Evolutionary conservation across 306 rosid species (phyloP).

Genomic region (Adenanthera pavonina): DNA sequence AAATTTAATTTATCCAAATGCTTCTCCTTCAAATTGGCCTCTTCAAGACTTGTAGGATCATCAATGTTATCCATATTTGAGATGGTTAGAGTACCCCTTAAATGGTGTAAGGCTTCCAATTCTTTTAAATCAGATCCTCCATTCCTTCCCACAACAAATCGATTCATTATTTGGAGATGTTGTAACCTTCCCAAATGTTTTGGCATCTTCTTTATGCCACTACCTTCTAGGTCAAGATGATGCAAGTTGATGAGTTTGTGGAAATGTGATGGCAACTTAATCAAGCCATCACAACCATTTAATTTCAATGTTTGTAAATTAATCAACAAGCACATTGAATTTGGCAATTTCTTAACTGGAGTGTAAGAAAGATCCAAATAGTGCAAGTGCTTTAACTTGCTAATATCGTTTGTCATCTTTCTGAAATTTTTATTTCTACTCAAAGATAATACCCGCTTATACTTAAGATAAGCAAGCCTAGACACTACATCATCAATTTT

Average conservation of each 20-base stretch:
- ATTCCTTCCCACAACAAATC: background rate
- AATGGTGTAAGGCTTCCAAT: constrained; percentile 1
- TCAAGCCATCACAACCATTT: background rate
- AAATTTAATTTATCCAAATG: constrained; percentile 8
- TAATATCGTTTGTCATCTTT: no score
- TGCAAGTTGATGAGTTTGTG: background rate
- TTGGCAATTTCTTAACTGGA: no score
- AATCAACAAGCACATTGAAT: no score
- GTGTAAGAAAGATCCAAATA: no score
- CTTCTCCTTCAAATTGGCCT: constrained; percentile 15
- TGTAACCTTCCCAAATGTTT: no score
- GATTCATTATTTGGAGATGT: background rate
- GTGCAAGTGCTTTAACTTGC: no score
- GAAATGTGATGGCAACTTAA: constrained; percentile 15
- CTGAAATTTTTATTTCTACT: no score
- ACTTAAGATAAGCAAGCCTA: background rate
- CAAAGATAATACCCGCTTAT: background rate
- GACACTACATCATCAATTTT: background rate
- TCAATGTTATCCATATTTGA: no score
- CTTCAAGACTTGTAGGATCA: no score
- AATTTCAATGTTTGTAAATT: no score
- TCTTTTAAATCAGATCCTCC: background rate
- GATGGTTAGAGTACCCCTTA: background rate
- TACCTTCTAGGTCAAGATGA: no score
- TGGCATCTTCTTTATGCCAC: no score